Conservation (phyloP, 2,329 filamentous ascomycete genomes). For the Fusarium napiforme region DNA sequence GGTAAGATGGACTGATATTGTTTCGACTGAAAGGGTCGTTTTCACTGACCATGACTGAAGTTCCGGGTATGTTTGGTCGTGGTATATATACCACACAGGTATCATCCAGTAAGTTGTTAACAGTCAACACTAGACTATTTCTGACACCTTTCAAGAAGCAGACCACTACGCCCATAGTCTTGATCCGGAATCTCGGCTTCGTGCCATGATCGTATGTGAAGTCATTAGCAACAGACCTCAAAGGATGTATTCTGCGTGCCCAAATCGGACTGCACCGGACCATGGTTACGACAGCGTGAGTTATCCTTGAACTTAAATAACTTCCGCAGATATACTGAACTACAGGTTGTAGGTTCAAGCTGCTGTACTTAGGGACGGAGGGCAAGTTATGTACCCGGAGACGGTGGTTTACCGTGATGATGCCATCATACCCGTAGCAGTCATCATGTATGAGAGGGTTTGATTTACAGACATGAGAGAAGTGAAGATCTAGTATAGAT, state of each 20-base stretch:
- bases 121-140: rapidly evolving
- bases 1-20: background rate
- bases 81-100: background rate
- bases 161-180: background rate
- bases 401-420: conserved; percentile 21
- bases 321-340: too few species aligned
- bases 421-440: conserved; percentile 5
- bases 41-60: background rate
- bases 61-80: background rate
- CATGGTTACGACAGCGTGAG: conserved; percentile 12
- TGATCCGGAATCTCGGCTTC: background rate
- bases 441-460: background rate
- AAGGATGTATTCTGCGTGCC: background rate
- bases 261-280: background rate
- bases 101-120: background rate
- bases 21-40: rapidly evolving
- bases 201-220: background rate
- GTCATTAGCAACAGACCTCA: background rate
- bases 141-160: background rate
- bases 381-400: background rate
- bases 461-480: background rate
- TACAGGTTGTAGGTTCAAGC: too few species aligned
- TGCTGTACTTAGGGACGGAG: too few species aligned
- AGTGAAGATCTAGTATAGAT: background rate
- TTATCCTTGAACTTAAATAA: too few species aligned